Evolutionary conservation across 1,284 basidiomycete genomes (phyloP), one percentile per base, ranked within the genome.

Genomic region (Moesziomyces parantarcticus): DNA sequence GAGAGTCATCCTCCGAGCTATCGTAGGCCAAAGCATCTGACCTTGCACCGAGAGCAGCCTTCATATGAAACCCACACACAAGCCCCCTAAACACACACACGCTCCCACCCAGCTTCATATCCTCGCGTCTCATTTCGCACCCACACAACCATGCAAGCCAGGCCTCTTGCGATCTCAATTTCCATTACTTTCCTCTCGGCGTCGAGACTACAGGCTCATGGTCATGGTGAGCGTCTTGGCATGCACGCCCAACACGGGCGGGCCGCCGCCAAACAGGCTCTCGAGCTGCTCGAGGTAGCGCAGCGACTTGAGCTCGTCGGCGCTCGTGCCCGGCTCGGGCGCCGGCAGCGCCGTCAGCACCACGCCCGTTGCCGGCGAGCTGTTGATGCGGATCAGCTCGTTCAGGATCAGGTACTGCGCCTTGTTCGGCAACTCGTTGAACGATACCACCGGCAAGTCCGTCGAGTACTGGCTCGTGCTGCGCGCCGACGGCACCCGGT

Each of bases 401-500:
- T 83, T 83, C 26, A 83, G 45, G 29, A 83, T 83, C 25, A 83
- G 48, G 53, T 82, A 83, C 64, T 83, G 81, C 40, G 81, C 81
- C 53, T 76, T 78, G 54, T 83, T 82, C 18, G 81, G 81, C 51
- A 83, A 51, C 45, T 77, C 76, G 63, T 83, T 83, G 76, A 83
- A 83, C 42, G 77, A 72, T 9, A 83, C 60, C 22, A 57, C 41
- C 7, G 77, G 75, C 23, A 58, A 22, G 29, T 69, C 56, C 16
- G 64, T 62, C 26, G 63, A 55, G 42, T 69, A 66, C 42, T 58
- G 67, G 53, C 60, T 58, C 7, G 56, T 36, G 11, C 48, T 56
- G 18, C 52, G 46, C 25, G 46, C 58, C 3, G 57, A 48, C 3
- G 47, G n/a, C 18, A 45, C 40, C 13, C 56, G 50, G 8, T 58